Evolutionary conservation across 805 yeast genomes (phyloP), one percentile per base, ranked within the genome.

Genomic region (Kuraishia ogatae): DNA sequence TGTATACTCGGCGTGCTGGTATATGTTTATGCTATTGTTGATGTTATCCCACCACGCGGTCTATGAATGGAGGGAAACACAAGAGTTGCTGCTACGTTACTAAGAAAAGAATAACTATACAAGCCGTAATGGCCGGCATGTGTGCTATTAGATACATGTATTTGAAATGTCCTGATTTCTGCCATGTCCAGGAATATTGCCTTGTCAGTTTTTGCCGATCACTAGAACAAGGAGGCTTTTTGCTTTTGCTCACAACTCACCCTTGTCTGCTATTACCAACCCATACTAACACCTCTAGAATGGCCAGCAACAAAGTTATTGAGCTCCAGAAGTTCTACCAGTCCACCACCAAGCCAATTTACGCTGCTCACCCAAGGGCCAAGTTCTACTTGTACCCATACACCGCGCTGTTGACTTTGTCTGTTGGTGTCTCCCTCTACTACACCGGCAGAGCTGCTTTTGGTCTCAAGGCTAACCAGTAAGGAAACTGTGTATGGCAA

Each of bases 301-400:
- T 73, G 76, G 71, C 77, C 53, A 71, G 75, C 65, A 63, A 68
- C 66, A 68, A 60, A 62, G 77, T 82, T 65, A 78, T 82, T 60
- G 78, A 80, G 69, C 66, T 79, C 64, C 87, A 82, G 76, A 82
- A 75, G 71, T 64, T 79, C 59, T 82, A 78, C 76, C 87, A 82
- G 72, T 58, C 71, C 48, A 73, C 85, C 52, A 70, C 74, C 55
- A 82, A 82, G 69, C 85, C 85, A 62, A 70, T 81, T 64, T 82
- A 81, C 83, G 51, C 63, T 57, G 67, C 71, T 39, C 81, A 79
- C 70, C 87, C 87, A 66, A 80, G 83, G 68, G 81, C 94, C 61
- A 86, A 86, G 73, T 74, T 78, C 64, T 71, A 84, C 68, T 79
- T 88, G 61, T 84, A 83, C 74, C 96, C 96, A 67, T 89, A 83